Percentiles rank a stretch among this genome's conserved stretches.
phyloP scores from a whole-genome alignment of 352 stramenopile species.

The Phytopythium boreale region DNA sequence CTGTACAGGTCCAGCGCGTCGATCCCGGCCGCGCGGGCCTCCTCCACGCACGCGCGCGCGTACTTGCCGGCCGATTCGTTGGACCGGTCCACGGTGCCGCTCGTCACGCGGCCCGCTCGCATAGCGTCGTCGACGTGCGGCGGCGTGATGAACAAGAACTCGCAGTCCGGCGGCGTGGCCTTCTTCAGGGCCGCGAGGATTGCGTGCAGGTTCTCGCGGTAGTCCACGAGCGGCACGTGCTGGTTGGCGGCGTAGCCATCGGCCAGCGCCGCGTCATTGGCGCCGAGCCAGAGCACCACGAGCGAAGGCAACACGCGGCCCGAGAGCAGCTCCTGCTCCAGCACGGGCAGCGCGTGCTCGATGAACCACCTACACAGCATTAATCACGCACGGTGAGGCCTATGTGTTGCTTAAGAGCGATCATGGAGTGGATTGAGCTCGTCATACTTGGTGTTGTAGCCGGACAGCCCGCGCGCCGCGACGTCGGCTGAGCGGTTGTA shows the following conservation, averaged over 20 bases:
- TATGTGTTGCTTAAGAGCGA: not conserved
- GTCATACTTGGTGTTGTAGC: slow-evolving; percentile 44
- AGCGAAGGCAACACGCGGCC: slow-evolving; percentile 31
- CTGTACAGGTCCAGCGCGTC: slow-evolving; percentile 41
- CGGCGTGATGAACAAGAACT: slow-evolving; percentile 58
- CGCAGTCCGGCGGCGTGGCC: slow-evolving; percentile 16
- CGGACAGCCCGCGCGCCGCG: slow-evolving; percentile 39
- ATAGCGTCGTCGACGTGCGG: slow-evolving; percentile 42
- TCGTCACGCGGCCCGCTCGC: slow-evolving; percentile 12
- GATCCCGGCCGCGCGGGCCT: slow-evolving; percentile 21
- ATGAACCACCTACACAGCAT: slow-evolving; percentile 38
- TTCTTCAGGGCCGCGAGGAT: slow-evolving; percentile 24
- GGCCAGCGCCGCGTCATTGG: slow-evolving; percentile 58
- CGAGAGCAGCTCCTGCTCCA: slow-evolving; percentile 32
- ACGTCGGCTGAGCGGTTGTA: slow-evolving; percentile 48
- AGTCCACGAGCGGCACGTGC: slow-evolving; percentile 50
- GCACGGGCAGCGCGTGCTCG: slow-evolving; percentile 29
- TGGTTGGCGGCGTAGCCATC: slow-evolving; percentile 18
- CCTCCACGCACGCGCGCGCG: slow-evolving; percentile 37
- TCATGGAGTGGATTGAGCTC: not conserved
- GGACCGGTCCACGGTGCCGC: slow-evolving; percentile 31
- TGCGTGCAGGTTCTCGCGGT: slow-evolving; percentile 32
- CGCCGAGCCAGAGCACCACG: slow-evolving; percentile 63
- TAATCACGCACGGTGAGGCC: not conserved
- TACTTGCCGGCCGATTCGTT: slow-evolving; percentile 40